phyloP scores from a whole-genome alignment of 1,139 yeast species.

The Candida sanyaensis region DNA sequence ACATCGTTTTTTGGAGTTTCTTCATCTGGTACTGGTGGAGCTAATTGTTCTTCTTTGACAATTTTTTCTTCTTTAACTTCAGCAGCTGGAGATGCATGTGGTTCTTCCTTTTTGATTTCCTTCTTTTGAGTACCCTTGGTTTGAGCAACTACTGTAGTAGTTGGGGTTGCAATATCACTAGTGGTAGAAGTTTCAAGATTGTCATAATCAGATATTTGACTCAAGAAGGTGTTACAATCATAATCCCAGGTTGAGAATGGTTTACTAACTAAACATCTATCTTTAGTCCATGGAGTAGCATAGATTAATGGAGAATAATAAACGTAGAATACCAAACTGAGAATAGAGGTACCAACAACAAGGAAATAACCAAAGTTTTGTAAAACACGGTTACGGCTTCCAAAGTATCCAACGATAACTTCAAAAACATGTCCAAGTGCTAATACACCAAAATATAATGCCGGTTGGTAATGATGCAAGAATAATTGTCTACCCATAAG shows the following conservation, averaged over 20 bases:
- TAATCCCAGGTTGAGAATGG: constrained; percentile 79
- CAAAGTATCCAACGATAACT: constrained; percentile 51
- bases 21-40: constrained; percentile 28
- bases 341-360: constrained; percentile 49
- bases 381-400: constrained; percentile 31
- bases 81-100: constrained; percentile 12
- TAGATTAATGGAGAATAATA: constrained; percentile 75
- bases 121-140: constrained; percentile 16
- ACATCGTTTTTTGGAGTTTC: constrained; percentile 14
- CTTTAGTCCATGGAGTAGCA: constrained; percentile 80
- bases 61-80: constrained; percentile 13
- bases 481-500: constrained; percentile 94
- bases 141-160: constrained; percentile 16
- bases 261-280: constrained; percentile 62
- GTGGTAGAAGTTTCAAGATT: constrained; percentile 12
- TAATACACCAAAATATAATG: constrained; percentile 84
- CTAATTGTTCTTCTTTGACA: constrained; percentile 15
- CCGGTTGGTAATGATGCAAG: constrained; percentile 90
- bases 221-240: constrained; percentile 64
- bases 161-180: constrained; percentile 17
- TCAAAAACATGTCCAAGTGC: constrained; percentile 85
- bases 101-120: constrained; percentile 11
- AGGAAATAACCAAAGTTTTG: constrained; percentile 44
- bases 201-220: constrained; percentile 27
- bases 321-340: constrained; percentile 57